These are phyloP conservation scores for Eucalyptus globulus DNA, from an alignment of 345 rosid genomes.

Conservation along the genomic window DNA sequence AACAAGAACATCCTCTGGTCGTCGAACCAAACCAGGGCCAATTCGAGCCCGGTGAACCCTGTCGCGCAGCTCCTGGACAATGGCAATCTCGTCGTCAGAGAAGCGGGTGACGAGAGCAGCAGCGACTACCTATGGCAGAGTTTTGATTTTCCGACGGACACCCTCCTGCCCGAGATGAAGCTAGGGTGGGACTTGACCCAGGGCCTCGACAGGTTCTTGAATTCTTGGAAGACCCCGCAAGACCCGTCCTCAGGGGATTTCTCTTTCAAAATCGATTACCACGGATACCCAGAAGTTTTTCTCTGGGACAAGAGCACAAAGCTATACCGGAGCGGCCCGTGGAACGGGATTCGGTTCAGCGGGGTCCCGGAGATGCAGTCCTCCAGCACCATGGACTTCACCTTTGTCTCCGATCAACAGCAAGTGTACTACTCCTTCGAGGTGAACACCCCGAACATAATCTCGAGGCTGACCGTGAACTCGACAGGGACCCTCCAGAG, in stretches of 20 bases:
- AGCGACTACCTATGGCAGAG: conserved; percentile 54
- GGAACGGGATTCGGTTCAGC: conserved; percentile 63
- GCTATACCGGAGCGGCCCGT: conserved; percentile 50
- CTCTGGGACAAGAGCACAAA: conserved; percentile 9
- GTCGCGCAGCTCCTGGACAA: conserved; percentile 47
- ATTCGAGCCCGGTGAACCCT: conserved; percentile 22
- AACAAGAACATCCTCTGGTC: conserved; percentile 31
- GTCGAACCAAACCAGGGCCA: conserved; percentile 26
- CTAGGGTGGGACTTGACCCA: conserved; percentile 60
- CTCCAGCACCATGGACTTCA: conserved; percentile 16
- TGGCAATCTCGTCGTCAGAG: conserved; percentile 64
- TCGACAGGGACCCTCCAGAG: conserved; percentile 37
- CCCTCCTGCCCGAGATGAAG: conserved; percentile 71
- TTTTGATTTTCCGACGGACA: conserved; percentile 72
- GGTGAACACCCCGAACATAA: conserved; percentile 1
- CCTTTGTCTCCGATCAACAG: conserved; percentile 11
- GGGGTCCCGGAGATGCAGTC: conserved; percentile 83
- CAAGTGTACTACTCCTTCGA: conserved; percentile 37
- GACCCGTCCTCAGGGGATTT: conserved; percentile 58
- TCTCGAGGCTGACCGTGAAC: conserved; percentile 44
- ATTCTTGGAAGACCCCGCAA: conserved; percentile 36
- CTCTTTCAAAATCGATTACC: conserved; percentile 34
- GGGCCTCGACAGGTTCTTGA: conserved; percentile 27
- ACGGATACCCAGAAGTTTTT: conserved; percentile 57
- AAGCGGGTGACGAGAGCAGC: neutral